Conservation (phyloP, 805 yeast species). For the Priceomyces castillae region DNA sequence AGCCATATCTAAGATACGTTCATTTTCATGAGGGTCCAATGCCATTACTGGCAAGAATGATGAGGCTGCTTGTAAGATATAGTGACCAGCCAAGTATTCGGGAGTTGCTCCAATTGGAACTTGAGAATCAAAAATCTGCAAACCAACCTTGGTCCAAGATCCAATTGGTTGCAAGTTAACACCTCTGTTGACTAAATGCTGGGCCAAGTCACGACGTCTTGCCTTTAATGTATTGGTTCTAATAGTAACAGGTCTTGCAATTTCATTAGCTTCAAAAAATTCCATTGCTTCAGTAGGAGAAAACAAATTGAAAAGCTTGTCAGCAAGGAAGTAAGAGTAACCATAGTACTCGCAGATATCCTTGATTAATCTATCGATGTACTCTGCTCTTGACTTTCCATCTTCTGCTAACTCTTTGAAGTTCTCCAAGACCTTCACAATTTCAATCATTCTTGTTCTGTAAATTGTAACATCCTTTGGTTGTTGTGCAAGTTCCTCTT, state of each 20-base stretch:
- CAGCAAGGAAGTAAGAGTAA: conserved; percentile 87
- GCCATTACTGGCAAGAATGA: conserved; percentile 98
- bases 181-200: conserved; percentile 91
- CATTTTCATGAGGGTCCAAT: conserved; percentile 93
- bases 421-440: conserved; percentile 90
- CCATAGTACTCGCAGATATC: conserved; percentile 95
- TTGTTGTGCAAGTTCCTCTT: conserved; percentile 44
- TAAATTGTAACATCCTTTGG: conserved; percentile 77
- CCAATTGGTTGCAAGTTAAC: conserved; percentile 97
- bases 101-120: conserved; percentile 99
- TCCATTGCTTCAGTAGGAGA: conserved; percentile 96
- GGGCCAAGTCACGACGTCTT: conserved; percentile 94
- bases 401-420: conserved; percentile 79
- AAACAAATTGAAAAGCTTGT: conserved; percentile 85
- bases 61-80: conserved; percentile 97
- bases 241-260: conserved; percentile 92
- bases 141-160: conserved; percentile 96
- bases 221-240: conserved; percentile 96
- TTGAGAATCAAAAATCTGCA: conserved; percentile 95
- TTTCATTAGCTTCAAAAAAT: conserved; percentile 97
- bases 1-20: conserved; percentile 96
- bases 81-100: conserved; percentile 96
- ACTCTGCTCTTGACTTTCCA: conserved; percentile 83
- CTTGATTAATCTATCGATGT: conserved; percentile 68
- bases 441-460: conserved; percentile 92